These are phyloP conservation scores for Emmonsiellopsis sp. DNA, from an alignment of 2,329 filamentous ascomycete genomes.

Conservation along the genomic window DNA sequence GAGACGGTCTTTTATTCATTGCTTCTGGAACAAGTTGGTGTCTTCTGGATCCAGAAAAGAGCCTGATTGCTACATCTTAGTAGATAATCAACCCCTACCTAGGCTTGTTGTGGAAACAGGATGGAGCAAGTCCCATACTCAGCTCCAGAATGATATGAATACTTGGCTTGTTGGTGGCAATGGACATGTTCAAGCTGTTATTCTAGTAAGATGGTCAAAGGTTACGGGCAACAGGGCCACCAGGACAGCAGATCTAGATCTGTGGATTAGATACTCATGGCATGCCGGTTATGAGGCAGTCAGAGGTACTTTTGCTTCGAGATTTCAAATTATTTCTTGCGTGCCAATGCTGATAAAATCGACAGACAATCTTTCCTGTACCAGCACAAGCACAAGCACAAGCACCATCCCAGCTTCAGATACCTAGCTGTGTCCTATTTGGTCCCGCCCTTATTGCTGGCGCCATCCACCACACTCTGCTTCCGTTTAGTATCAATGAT, in stretches of 20 bases:
- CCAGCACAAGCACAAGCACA: background rate
- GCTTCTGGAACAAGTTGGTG: background rate
- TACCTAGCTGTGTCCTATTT: background rate
- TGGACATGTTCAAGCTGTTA: slow-evolving; percentile 1
- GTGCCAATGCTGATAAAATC: background rate
- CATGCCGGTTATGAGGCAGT: background rate
- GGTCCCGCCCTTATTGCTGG: background rate
- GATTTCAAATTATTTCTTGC: background rate
- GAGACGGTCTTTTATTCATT: background rate
- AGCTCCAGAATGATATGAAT: slow-evolving; percentile 6
- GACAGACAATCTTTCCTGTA: background rate
- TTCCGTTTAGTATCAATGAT: background rate
- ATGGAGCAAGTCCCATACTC: slow-evolving; percentile 4
- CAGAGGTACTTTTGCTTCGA: background rate
- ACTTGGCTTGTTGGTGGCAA: slow-evolving; percentile 7
- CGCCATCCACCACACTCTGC: background rate
- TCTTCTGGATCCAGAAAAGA: slow-evolving; percentile 9
- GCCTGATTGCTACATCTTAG: slow-evolving; percentile 8
- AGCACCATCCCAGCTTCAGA: background rate
- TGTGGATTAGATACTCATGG: background rate
- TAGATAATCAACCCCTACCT: background rate
- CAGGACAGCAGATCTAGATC: background rate
- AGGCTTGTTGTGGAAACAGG: slow-evolving; percentile 1
- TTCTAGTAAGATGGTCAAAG: background rate
- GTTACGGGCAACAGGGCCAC: background rate